A percentile compares a stretch with the other conserved stretches of the same genome.
phyloP scores from a whole-genome alignment of 1,284 basidiomycete genomes.

The Trichosporon faecale region DNA sequence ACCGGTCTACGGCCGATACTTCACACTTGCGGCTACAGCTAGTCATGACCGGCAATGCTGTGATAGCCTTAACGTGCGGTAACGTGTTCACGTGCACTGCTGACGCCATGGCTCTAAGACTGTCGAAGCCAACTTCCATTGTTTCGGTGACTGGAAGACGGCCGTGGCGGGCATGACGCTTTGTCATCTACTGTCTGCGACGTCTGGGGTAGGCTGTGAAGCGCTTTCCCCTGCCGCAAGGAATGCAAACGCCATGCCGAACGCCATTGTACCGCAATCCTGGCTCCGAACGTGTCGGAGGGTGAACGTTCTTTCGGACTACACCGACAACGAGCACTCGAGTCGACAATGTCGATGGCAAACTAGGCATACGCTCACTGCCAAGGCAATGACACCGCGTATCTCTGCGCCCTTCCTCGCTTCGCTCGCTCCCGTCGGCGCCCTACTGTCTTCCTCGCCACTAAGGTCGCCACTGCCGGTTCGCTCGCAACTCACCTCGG shows the following conservation, averaged over 20 bases:
- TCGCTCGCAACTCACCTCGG: slow-evolving; percentile 28
- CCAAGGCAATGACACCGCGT: background rate
- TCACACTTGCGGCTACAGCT: background rate
- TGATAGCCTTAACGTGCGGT: background rate
- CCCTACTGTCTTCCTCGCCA: background rate
- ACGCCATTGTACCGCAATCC: background rate
- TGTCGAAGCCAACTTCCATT: background rate
- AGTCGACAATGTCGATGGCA: too few relatives aligned
- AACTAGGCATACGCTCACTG: background rate
- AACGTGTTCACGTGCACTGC: background rate
- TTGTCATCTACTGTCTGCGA: background rate
- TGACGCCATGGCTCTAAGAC: background rate
- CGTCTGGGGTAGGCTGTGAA: too few relatives aligned
- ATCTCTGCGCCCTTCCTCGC: background rate
- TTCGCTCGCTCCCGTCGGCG: too few relatives aligned
- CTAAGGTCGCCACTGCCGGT: too few relatives aligned
- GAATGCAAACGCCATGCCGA: background rate
- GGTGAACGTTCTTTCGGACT: too few relatives aligned
- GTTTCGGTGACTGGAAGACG: background rate
- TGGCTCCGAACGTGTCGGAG: background rate
- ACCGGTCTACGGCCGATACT: background rate
- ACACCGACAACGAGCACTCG: background rate
- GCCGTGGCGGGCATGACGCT: background rate
- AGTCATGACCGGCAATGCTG: background rate
- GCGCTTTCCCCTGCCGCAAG: background rate